Conservation (phyloP, 2,329 filamentous ascomycete species). For the Tolypocladium sp. region DNA sequence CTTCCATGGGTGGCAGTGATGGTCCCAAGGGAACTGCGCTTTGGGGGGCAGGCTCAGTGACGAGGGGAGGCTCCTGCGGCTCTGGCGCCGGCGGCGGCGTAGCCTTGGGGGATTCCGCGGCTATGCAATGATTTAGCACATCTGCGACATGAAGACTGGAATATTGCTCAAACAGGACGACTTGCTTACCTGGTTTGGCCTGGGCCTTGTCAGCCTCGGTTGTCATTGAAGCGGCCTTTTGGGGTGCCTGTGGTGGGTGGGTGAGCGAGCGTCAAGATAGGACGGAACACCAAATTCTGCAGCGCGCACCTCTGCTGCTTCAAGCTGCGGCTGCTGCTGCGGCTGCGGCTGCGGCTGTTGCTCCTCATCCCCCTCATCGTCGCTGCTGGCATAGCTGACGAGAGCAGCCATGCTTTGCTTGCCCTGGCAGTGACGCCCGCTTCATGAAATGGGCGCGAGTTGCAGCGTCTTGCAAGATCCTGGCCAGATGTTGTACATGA, state of each 20-base stretch:
- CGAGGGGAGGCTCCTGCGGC: constrained; percentile 3
- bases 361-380: constrained; percentile 33
- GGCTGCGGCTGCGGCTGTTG: background rate
- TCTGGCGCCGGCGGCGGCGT: background rate
- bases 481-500: background rate
- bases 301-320: background rate
- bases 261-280: background rate
- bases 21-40: constrained; percentile 26
- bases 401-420: constrained; percentile 30
- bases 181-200: background rate
- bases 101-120: background rate
- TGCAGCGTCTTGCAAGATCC: background rate
- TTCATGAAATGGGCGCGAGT: background rate
- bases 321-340: background rate
- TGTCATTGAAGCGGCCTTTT: background rate
- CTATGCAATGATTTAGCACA: background rate
- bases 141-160: background rate
- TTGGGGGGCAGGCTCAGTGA: constrained; percentile 20
- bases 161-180: background rate
- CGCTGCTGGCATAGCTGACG: constrained; percentile 42
- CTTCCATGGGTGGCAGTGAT: constrained; percentile 23
- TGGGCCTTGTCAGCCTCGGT: background rate
- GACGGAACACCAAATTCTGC: background rate
- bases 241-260: background rate
- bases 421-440: background rate